Evolutionary conservation across 495 filamentous ascomycete species (phyloP), one percentile per base, ranked within the genome.

Genomic region (Penicillium psychrofluorescens): DNA sequence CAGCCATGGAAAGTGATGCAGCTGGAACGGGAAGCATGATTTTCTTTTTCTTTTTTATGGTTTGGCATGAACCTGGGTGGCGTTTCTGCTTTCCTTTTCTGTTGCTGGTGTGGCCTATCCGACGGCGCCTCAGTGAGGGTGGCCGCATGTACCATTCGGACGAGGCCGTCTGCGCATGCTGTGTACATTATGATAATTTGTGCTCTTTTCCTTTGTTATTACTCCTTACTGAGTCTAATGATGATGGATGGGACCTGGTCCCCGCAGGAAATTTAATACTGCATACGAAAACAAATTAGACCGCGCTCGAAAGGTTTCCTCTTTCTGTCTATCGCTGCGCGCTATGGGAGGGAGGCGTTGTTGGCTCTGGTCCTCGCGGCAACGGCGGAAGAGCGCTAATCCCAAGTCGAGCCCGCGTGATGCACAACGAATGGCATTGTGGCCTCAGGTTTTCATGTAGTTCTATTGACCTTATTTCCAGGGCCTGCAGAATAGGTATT

Each of bases 171-270:
- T 40, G 36, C 49, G 42, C 45, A 40, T 31, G 51, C 37, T 38
- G 30, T 66, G 61, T 66, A 62, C 41, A 63, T 61, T 65, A 63
- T 51, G 51, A 44, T 49, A 34, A n/a, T 58, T 37, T 48, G 44
- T 51, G 32, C n/a, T 34, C 6, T 34, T 34, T 34, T 34, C 6
- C 32, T 43, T 46, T 54, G 50, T 41, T 54, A 39, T 44, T 44
- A 35, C 44, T 49, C 36, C 34, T 48, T 38, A 35, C 45, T 41
- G 36, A 41, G 39, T 46, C 49, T 53, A 50, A 56, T 52, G 54
- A 59, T 57, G 44, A 59, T 49, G 56, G 49, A 45, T 51, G 32
- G 22, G 22, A 22, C 22, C 6, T 6, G 4, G 22, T 22, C 22
- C 22, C 22, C 22, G 22, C 22, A 22, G 22, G 22, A 6, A 22